Conservation (phyloP, 2,329 filamentous ascomycete species). For the Epichloe hybrida region DNA sequence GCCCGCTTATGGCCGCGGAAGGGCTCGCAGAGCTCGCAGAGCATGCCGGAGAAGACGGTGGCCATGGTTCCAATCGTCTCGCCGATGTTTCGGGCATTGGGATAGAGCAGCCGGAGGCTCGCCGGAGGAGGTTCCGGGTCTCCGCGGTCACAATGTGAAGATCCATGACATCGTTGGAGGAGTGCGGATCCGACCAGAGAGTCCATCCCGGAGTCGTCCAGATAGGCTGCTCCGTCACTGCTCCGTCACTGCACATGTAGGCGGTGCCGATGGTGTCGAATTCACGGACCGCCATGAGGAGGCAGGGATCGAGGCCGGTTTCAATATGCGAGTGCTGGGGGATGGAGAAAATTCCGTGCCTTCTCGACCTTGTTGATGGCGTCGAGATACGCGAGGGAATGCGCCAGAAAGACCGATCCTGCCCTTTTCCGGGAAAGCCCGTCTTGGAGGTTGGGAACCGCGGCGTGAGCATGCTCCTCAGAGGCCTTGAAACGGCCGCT, state of each 20-base stretch:
- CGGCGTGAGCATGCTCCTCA: background rate
- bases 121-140: slow-evolving; percentile 2
- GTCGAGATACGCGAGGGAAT: slow-evolving; percentile 3
- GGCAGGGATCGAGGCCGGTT: background rate
- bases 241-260: slow-evolving; percentile 7
- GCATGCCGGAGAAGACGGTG: slow-evolving; percentile 3
- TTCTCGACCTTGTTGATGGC: slow-evolving; percentile 5
- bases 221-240: no score
- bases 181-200: slow-evolving; percentile 4
- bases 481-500: slow-evolving; percentile 2
- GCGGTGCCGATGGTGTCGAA: slow-evolving; percentile 5
- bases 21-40: slow-evolving; percentile 7
- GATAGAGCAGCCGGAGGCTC: slow-evolving; percentile 3
- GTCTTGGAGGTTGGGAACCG: slow-evolving; percentile 4
- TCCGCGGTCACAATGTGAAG: slow-evolving; percentile 5
- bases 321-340: no score
- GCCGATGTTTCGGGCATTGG: background rate
- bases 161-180: slow-evolving; percentile 7
- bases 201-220: no score
- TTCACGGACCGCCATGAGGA: slow-evolving; percentile 2
- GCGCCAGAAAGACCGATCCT: slow-evolving; percentile 6
- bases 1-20: slow-evolving; percentile 6
- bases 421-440: background rate
- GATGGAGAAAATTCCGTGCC: background rate
- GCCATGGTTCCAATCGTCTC: slow-evolving; percentile 1